Evolutionary conservation across 495 filamentous ascomycete genomes (phyloP), one percentile per base, ranked within the genome.

Genomic region (Aspergillus wentii): DNA sequence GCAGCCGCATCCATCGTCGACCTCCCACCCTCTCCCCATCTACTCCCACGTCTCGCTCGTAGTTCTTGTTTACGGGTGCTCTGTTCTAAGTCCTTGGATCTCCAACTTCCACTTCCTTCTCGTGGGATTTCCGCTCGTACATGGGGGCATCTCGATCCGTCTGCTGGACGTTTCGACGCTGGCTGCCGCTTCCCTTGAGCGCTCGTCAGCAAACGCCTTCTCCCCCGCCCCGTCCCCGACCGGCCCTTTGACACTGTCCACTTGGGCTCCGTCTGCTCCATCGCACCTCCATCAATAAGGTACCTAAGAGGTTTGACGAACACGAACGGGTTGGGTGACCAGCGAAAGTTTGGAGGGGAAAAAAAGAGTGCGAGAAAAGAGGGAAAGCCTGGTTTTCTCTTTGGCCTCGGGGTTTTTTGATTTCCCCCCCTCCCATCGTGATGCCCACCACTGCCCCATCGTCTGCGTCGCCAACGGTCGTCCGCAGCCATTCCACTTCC

Each of bases 401-500:
- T 5, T 29, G 4, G 10, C 14, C 26, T 29, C n/a, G 39, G 20
- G 33, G 35, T 17, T 31, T 46, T 44, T 56, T 56, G 51, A 55
- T 57, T 52, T 46, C 42, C 42, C 22, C 44, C 36, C 33, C 38
- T 32, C 41, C 35, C 49, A 43, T 50, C 62, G 61, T 58, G 44
- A 78, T 77, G 72, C 75, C 77, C 48, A 61, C 71, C 23, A 61
- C 72, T 25, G 60, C 72, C 17, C 59, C 71, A 28, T 54, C 57
- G 26, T 57, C 58, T 48, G 58, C 66, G 28, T 52, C 63, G 35
- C 59, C 73, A 18, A 62, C 69, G 43, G 64, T 76, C 41, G 59
- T 61, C 36, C 74, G 76, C 50, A 72, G 71, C 49, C 60, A 72
- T 35, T 78, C 75, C n/a, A 71, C 74, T 20, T 76, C 75, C 11